Evolutionary conservation across 306 rosid genomes (phyloP).

Genomic region (Dryas drummondii): DNA sequence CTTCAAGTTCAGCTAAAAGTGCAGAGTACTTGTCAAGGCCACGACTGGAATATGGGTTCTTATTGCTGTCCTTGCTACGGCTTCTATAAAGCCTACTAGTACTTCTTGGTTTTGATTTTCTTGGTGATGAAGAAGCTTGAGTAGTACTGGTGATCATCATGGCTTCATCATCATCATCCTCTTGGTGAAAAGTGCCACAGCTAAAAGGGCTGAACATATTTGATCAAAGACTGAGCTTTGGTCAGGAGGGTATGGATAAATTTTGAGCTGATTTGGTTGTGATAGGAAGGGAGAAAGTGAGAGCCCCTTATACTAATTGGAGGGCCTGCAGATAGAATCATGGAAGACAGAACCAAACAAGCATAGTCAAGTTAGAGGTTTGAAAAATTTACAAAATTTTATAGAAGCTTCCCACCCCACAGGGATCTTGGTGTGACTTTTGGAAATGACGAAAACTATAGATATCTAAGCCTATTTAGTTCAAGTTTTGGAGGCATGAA

Average conservation of each 20-base stretch:
- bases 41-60: constrained; percentile 59
- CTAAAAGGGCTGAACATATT: constrained; percentile 45
- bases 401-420: neutral
- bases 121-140: constrained; percentile 40
- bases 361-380: constrained; percentile 2
- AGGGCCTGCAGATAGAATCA: neutral
- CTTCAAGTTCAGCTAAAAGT: constrained; percentile 71
- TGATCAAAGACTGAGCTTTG: neutral
- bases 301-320: neutral
- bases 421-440: neutral
- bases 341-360: neutral
- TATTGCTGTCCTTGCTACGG: constrained; percentile 32
- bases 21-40: constrained; percentile 84
- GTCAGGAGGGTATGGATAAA: too few species aligned
- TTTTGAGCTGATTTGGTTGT: constrained; percentile 9
- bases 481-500: too few species aligned
- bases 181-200: constrained; percentile 43
- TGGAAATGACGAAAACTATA: too few species aligned
- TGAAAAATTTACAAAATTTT: neutral
- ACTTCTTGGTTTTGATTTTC: constrained; percentile 27
- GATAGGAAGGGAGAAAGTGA: neutral
- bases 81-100: constrained; percentile 9
- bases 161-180: constrained; percentile 39
- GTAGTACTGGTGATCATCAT: neutral
- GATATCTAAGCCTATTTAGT: too few species aligned